Evolutionary conservation across 441 rosid genomes (phyloP), one percentile per base, ranked within the genome.

Genomic region (Lepidium campestre): DNA sequence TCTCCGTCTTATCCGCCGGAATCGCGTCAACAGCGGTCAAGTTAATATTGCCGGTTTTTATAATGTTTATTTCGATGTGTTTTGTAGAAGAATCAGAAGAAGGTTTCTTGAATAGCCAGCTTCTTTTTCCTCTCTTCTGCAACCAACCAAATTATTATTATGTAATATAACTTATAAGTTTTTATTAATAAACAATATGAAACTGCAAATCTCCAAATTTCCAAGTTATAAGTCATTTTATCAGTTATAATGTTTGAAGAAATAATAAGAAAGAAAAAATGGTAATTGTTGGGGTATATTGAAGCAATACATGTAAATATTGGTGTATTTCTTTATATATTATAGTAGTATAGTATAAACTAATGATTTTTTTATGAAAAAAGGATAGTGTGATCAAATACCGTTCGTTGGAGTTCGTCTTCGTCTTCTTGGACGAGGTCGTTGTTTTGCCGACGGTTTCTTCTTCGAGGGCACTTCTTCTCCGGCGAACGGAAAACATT

Each of bases 101-200:
- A 32, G 66, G 23, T 72, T 82, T 79, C 83, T 73, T 82, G 59
- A 80, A 71, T 37, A 79, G 66, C 89, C 80, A 84, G 46, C 78
- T 76, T 70, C 79, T 45, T 68, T 78, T 85, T 34, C 79, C 78
- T 68, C 87, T 81, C 68, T 68, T 82, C 89, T 82, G 78, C 72
- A 32, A 32, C 52, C 74, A 54, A 14, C 31, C 41, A 7, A 60
- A 42, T 34, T 62, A 10, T 18, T n/a, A 45, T 10, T 5, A 37
- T 20, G 14, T 7, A 11, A 17, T 4, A 25, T 0, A 25, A 27
- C 42, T 6, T 19, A 34, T 15, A 11, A 2, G 11, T 29, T 27
- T 41, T 29, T 4, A 36, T 10, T 17, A 18, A 47, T 32, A 1
- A 46, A 27, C 23, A 14, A 68, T 39, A 17, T 6, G 1, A 29